phyloP scores from a whole-genome alignment of 2,329 filamentous ascomycete genomes.

The Cryphonectria radicalis region DNA sequence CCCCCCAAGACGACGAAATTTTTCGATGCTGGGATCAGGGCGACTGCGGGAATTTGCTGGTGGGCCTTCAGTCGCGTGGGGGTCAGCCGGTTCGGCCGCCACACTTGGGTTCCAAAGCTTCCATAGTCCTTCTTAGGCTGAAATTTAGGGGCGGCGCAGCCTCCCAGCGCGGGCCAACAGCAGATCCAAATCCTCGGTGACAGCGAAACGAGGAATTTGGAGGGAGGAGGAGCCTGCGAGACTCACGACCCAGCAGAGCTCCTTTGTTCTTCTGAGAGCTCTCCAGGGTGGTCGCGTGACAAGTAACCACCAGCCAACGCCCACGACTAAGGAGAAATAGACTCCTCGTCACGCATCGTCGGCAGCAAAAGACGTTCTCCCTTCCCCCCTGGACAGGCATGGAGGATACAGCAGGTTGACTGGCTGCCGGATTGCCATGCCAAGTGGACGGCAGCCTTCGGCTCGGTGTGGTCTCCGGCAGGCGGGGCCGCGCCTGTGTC shows the following conservation, averaged over 20 bases:
- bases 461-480: constrained; percentile 18
- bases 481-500: constrained; percentile 26
- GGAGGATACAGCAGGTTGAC: constrained; percentile 3
- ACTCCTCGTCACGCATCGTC: background rate
- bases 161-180: constrained; percentile 18
- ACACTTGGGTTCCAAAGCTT: constrained; percentile 17
- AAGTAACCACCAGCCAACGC: background rate
- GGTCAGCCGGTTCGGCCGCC: constrained; percentile 14
- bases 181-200: constrained; percentile 21
- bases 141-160: constrained; percentile 21
- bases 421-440: constrained; percentile 11
- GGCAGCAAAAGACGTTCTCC: background rate
- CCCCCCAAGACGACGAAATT: background rate
- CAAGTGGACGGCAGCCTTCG: constrained; percentile 1
- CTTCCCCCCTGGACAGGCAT: background rate
- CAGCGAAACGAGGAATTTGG: constrained; percentile 16
- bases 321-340: background rate
- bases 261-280: background rate
- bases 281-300: background rate
- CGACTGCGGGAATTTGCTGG: constrained; percentile 15
- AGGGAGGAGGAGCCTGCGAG: background rate
- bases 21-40: constrained; percentile 13
- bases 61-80: constrained; percentile 21
- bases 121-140: constrained; percentile 24
- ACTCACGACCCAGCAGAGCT: background rate